These are phyloP conservation scores for Russula earlei DNA, from an alignment of 768 basidiomycete species.

Conservation along the genomic window DNA sequence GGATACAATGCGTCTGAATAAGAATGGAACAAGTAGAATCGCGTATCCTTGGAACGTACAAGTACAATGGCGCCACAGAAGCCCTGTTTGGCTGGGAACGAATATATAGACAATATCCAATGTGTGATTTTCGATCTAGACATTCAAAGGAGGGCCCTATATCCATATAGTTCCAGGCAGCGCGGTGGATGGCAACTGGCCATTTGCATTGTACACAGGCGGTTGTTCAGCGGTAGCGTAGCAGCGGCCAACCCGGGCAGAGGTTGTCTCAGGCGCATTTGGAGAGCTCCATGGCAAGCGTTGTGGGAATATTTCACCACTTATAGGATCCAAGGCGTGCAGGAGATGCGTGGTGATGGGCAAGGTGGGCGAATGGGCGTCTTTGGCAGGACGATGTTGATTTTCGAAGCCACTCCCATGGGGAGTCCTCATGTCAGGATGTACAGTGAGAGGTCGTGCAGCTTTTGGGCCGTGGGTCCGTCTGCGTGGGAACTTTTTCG, in stretches of 20 bases:
- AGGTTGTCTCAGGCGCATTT: not conserved
- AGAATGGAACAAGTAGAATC: not conserved
- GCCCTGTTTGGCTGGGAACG: not conserved
- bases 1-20: constrained; percentile 2
- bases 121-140: not conserved
- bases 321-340: constrained; percentile 1
- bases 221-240: not conserved
- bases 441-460: not conserved
- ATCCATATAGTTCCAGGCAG: constrained; percentile 3
- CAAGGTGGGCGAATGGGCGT: not conserved
- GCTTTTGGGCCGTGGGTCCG: not conserved
- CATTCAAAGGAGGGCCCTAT: not conserved
- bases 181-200: not conserved
- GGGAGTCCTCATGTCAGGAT: not conserved
- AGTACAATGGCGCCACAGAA: not conserved
- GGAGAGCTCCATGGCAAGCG: not conserved
- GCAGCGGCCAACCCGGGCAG: not conserved
- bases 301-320: constrained; percentile 2
- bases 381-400: not conserved
- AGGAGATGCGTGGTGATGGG: not conserved
- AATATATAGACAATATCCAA: not conserved
- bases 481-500: constrained; percentile 23
- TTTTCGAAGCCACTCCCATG: not conserved
- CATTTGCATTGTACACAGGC: not conserved
- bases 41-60: not conserved